Base-by-base conservation (phyloP, 345 rosid species). In the Camelina neglecta region DNA sequence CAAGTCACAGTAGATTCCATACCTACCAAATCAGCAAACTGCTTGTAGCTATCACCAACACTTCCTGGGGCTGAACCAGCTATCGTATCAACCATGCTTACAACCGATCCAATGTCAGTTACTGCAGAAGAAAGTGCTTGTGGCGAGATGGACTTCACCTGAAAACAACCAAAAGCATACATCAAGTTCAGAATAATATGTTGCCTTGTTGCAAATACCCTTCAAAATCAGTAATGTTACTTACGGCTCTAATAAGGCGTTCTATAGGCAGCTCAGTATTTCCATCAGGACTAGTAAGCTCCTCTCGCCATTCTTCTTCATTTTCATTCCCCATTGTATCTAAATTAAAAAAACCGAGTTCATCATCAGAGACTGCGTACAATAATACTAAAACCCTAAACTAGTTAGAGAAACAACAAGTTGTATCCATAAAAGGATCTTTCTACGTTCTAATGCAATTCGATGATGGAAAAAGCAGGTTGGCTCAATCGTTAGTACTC, bases 261-360 rank as follows among this genome's bases (percentile, higher is more conserved):
- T 95, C 99, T 80, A 89, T 81, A 65, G 99, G 97, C 80, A 84
- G 86, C 84, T 90, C 93, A 83, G 74, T 89, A 69, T 82, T 80
- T 50, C 86, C 86, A 61, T 90, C 97, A 36, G 91, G 86, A 80
- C 81, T 85, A 69, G 86, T 83, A 61, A 85, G 86, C 84, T 95
- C 99, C 80, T 94, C 96, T 83, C 85, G 96, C 97, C 92, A 90
- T 76, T 90, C 98, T 62, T 80, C 84, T 33, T 88, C 93, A 60
- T 69, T 89, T 65, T 80, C 81, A 74, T 79, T 86, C 42, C 88
- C 91, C 39, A 53, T 60, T 18, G 18, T 2, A 29, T 15, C 20
- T 57, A 57, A 13, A 65, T 12, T 26, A 26, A 3, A 73, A 29
- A 60, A 63, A 18, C 73, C 7, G 21, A n/a, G 45, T 33, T 59